Conservation (phyloP, 768 basidiomycete genomes). For the Auricularia heimuer region DNA sequence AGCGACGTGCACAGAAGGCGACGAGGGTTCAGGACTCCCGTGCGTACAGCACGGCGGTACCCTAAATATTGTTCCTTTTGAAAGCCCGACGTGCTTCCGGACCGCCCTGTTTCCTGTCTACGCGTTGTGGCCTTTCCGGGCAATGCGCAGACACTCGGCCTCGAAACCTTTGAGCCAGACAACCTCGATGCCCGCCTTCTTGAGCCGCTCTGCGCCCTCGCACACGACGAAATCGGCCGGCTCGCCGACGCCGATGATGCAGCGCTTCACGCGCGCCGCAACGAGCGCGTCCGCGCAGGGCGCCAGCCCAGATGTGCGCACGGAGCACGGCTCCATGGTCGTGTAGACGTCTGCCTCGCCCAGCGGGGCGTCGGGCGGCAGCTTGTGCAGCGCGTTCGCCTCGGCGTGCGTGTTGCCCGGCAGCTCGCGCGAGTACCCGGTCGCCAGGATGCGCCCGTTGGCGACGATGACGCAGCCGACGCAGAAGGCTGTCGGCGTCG, state of each 20-base stretch:
- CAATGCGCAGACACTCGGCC: conserved; percentile 68
- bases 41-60: too few relatives aligned
- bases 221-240: conserved; percentile 92
- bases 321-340: conserved; percentile 92
- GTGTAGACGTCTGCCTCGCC: conserved; percentile 72
- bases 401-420: conserved; percentile 96
- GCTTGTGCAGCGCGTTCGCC: conserved; percentile 82
- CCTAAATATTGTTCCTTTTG: too few relatives aligned
- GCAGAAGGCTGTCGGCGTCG: conserved; percentile 72
- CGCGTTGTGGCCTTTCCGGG: conserved; percentile 31
- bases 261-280: conserved; percentile 54
- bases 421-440: conserved; percentile 85
- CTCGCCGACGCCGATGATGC: conserved; percentile 84
- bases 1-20: too few relatives aligned
- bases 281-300: conserved; percentile 84
- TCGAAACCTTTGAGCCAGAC: conserved; percentile 69
- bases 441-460: conserved; percentile 44
- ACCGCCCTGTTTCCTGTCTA: background rate
- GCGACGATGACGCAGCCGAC: conserved; percentile 77
- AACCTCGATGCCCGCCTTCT: conserved; percentile 62
- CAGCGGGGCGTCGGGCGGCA: conserved; percentile 43
- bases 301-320: conserved; percentile 74
- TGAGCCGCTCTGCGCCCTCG: conserved; percentile 70
- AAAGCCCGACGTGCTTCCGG: background rate
- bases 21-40: too few relatives aligned